Conservation (phyloP, 2,329 filamentous ascomycete species). For the Alternaria triticimaculans region DNA sequence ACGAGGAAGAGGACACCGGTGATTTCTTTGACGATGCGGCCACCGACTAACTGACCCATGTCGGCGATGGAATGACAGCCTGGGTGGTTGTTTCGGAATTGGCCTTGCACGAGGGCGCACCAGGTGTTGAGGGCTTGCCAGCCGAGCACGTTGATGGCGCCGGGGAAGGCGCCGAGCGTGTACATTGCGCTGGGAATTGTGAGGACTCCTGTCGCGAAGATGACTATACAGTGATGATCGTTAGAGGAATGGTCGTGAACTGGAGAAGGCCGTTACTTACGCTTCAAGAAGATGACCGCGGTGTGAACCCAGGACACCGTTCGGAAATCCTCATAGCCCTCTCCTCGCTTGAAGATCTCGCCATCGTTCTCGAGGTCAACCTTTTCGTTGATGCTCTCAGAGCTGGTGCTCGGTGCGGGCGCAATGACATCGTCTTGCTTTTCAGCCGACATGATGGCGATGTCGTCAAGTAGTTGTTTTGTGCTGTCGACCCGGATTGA, state of each 20-base stretch:
- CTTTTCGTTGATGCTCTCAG: constrained; percentile 32
- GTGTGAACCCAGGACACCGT: constrained; percentile 62
- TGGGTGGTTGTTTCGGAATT: constrained; percentile 60
- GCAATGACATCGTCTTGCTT: constrained; percentile 35
- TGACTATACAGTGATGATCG: constrained; percentile 30
- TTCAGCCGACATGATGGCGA: constrained; percentile 30
- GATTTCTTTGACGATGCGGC: constrained; percentile 59
- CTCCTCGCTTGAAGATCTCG: constrained; percentile 59
- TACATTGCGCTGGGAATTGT: constrained; percentile 59
- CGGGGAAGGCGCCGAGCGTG: constrained; percentile 56
- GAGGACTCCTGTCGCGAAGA: constrained; percentile 59
- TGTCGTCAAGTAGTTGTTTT: neutral
- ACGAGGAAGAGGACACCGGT: constrained; percentile 63
- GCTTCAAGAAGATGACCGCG: constrained; percentile 61
- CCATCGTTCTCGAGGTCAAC: constrained; percentile 43
- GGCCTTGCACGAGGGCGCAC: constrained; percentile 57
- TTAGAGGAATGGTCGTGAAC: neutral
- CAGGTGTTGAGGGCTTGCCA: constrained; percentile 60
- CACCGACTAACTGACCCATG: constrained; percentile 65
- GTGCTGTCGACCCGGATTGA: neutral
- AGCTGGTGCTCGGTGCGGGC: constrained; percentile 25
- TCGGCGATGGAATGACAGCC: constrained; percentile 63
- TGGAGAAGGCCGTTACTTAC: constrained; percentile 14
- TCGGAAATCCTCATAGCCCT: constrained; percentile 59
- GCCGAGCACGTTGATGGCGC: constrained; percentile 56